These are phyloP conservation scores for Leccinum imitatum DNA, from an alignment of 768 basidiomycete genomes.

Conservation along the genomic window DNA sequence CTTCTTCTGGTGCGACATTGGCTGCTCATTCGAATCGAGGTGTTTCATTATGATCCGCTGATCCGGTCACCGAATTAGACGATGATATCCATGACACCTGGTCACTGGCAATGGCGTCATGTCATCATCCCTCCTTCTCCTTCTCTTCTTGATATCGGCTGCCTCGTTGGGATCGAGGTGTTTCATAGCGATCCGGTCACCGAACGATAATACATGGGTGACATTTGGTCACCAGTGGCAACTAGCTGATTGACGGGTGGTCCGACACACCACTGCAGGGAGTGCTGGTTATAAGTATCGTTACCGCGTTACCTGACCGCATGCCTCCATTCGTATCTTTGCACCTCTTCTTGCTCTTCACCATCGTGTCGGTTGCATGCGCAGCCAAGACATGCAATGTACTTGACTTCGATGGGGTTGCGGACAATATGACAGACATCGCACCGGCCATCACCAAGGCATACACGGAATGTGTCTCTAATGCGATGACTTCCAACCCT, in stretches of 20 bases:
- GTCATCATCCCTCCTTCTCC: background rate
- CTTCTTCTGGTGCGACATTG: background rate
- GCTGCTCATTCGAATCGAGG: background rate
- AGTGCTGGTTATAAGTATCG: background rate
- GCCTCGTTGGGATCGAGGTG: too few relatives aligned
- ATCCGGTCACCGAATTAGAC: too few relatives aligned
- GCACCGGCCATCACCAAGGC: constrained; percentile 8
- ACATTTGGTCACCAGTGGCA: background rate
- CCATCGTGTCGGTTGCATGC: background rate
- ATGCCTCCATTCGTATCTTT: background rate
- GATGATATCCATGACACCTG: background rate
- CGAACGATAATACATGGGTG: too few relatives aligned
- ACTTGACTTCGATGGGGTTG: constrained; percentile 6
- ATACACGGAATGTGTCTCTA: background rate
- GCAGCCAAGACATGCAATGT: constrained; percentile 12
- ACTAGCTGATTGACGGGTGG: background rate
- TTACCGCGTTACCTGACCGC: background rate
- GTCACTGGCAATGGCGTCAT: background rate
- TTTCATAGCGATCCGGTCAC: too few relatives aligned
- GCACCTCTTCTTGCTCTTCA: constrained; percentile 4
- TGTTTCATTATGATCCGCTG: too few relatives aligned
- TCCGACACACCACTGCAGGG: background rate
- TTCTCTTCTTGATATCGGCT: background rate
- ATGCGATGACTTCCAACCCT: background rate
- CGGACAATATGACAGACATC: constrained; percentile 7